Percentiles rank a stretch among this genome's conserved stretches.
Conservation (phyloP, 129 eudicot genomes). For the Helichrysum umbraculigerum region DNA sequence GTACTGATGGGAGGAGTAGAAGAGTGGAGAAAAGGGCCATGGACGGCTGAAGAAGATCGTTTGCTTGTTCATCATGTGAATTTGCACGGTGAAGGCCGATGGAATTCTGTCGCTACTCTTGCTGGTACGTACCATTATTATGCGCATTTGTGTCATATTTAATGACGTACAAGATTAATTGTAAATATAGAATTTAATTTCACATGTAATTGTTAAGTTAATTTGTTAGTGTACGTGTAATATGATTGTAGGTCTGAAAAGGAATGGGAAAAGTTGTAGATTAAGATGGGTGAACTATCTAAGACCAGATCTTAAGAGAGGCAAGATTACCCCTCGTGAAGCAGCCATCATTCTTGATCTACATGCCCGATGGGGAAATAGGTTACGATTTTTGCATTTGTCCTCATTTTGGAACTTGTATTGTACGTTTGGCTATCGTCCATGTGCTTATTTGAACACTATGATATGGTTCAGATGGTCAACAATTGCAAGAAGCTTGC, state of each 20-base stretch:
- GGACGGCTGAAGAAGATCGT: constrained; percentile 91
- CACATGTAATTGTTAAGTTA: not conserved
- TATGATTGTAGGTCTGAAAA: constrained; percentile 55
- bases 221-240: not conserved
- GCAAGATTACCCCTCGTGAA: constrained; percentile 80
- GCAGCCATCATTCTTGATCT: constrained; percentile 68
- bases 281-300: constrained; percentile 93
- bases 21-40: constrained; percentile 92
- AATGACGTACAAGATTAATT: not conserved
- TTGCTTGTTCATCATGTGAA: constrained; percentile 74
- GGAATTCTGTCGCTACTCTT: constrained; percentile 82
- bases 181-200: not conserved
- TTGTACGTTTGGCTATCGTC: not conserved
- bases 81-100: constrained; percentile 86
- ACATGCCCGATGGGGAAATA: constrained; percentile 91
- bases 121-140: constrained; percentile 33
- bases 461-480: constrained; percentile 61
- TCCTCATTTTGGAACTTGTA: not conserved
- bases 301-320: constrained; percentile 89
- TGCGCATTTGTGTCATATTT: too few species aligned
- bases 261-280: constrained; percentile 94
- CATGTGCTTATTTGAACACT: not conserved
- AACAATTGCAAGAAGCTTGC: constrained; percentile 80
- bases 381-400: constrained; percentile 34
- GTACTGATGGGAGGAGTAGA: constrained; percentile 46